Evolutionary conservation across 345 rosid species (phyloP).

Genomic region (Microthlaspi erraticum): DNA sequence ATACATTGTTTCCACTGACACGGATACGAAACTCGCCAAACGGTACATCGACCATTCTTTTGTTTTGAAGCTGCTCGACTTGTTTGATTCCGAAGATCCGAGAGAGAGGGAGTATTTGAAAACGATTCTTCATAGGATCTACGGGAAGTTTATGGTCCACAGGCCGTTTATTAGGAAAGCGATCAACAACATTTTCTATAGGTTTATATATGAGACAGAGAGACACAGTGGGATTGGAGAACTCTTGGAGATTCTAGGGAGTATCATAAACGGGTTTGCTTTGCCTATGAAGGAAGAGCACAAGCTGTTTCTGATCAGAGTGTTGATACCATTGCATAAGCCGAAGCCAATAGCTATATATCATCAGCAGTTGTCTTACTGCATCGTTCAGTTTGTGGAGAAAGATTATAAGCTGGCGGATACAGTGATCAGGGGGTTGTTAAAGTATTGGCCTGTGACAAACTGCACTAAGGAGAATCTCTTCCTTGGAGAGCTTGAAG

Average conservation of each 20-base stretch:
- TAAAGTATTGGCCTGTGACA: constrained; percentile 92
- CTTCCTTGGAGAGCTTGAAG: constrained; percentile 94
- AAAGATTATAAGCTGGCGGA: constrained; percentile 93
- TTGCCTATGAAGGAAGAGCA: constrained; percentile 97
- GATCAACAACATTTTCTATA: constrained; percentile 79
- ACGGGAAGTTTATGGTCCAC: constrained; percentile 94
- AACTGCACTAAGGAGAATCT: constrained; percentile 93
- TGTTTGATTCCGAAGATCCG: constrained; percentile 89
- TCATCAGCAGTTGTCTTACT: constrained; percentile 92
- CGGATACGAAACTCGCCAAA: constrained; percentile 86
- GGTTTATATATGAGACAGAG: constrained; percentile 90
- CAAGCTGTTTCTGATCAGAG: constrained; percentile 83
- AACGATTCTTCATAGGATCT: constrained; percentile 87
- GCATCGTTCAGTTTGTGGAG: constrained; percentile 88
- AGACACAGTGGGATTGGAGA: constrained; percentile 86
- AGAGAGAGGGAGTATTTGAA: constrained; percentile 91
- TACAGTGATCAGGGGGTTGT: constrained; percentile 81
- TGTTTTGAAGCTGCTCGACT: constrained; percentile 80
- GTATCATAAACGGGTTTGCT: constrained; percentile 93
- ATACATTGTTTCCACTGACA: constrained; percentile 80
- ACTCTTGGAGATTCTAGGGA: constrained; percentile 89
- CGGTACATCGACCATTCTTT: constrained; percentile 85
- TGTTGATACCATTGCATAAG: constrained; percentile 90
- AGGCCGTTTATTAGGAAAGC: constrained; percentile 91
- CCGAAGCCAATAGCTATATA: constrained; percentile 72